Percentiles rank a stretch among this genome's conserved stretches.
phyloP scores from a whole-genome alignment of 345 rosid genomes.

The Dipteronia sinensis region DNA sequence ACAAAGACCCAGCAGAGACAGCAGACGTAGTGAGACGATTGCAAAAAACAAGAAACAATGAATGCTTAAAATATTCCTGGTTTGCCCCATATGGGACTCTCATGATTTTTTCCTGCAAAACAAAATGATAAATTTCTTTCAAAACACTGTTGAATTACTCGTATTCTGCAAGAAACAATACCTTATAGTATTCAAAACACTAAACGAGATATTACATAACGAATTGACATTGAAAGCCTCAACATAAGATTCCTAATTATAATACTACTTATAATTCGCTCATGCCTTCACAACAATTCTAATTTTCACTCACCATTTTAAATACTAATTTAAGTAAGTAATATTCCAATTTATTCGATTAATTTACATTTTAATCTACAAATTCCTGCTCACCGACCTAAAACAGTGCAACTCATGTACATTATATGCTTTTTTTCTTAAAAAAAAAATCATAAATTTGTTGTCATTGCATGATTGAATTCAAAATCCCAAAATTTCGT shows the following conservation, averaged over 20 bases:
- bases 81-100: conserved; percentile 87
- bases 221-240: no score
- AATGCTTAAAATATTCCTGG: conserved; percentile 76
- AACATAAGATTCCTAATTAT: no score
- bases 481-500: neutral
- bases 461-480: neutral
- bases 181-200: no score
- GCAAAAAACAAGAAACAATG: conserved; percentile 93
- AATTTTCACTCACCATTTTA: neutral
- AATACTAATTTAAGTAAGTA: neutral
- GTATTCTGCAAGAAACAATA: no score
- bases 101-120: conserved; percentile 84
- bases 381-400: neutral
- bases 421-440: neutral
- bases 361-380: neutral
- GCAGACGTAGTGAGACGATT: conserved; percentile 85
- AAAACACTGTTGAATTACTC: neutral
- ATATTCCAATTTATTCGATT: neutral
- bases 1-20: conserved; percentile 74
- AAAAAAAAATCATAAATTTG: no score
- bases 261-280: neutral
- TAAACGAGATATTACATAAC: no score
- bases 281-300: neutral
- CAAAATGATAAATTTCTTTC: neutral
- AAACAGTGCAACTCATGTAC: neutral